phyloP scores from a whole-genome alignment of 164 flowering plant genomes.

The Piper betle region DNA sequence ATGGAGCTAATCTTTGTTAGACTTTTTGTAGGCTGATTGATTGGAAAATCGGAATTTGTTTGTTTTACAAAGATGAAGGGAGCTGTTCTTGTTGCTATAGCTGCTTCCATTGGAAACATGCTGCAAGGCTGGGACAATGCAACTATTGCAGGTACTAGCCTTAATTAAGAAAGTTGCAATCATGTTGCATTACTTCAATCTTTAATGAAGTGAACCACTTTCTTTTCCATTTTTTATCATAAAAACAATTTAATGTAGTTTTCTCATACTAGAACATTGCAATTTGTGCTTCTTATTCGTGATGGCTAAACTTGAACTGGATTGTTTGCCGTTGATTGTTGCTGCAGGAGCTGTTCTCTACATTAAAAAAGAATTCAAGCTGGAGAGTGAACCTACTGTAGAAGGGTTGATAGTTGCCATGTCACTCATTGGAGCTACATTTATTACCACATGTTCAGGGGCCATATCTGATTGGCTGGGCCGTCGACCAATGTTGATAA shows the following conservation, averaged over 20 bases:
- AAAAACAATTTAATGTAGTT: too few relatives aligned
- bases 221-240: too few relatives aligned
- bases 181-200: too few relatives aligned
- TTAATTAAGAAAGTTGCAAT: neutral
- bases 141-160: constrained; percentile 67
- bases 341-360: constrained; percentile 67
- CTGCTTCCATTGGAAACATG: too few relatives aligned
- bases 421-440: constrained; percentile 88
- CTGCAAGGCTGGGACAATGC: constrained; percentile 51
- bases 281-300: too few relatives aligned
- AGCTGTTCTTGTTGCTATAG: too few relatives aligned
- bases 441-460: constrained; percentile 78
- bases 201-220: too few relatives aligned
- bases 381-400: constrained; percentile 37
- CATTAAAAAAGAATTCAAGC: constrained; percentile 49
- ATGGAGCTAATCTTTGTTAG: too few relatives aligned
- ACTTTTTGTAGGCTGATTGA: too few relatives aligned
- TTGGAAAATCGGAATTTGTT: too few relatives aligned
- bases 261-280: too few relatives aligned
- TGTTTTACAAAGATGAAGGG: too few relatives aligned
- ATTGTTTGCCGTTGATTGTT: neutral
- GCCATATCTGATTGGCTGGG: constrained; percentile 71
- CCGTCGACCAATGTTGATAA: constrained; percentile 81
- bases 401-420: constrained; percentile 90
- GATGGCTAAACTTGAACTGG: neutral